Base-by-base conservation (phyloP, 345 rosid species). In the Salix caprea region DNA sequence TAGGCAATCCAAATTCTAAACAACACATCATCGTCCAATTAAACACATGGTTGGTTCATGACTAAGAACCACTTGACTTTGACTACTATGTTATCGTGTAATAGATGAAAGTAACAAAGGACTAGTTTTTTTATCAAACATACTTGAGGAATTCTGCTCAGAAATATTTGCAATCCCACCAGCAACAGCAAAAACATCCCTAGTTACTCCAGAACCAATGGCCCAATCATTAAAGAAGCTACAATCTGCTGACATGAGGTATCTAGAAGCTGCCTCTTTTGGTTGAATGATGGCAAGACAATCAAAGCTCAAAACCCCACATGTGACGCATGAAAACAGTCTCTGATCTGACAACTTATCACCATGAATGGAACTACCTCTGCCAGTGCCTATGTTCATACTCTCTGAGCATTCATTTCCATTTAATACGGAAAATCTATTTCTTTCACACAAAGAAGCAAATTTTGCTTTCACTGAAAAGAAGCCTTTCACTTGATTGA, bases 221-320 rank as follows among this genome's bases (percentile, higher is more conserved):
- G 79, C 83, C 97, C 99, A 89, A 80, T 96, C 97, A 77, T 90
- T 90, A 65, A 96, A 89, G 85, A 90, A 91, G 84, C 94, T 91
- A 82, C 97, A 92, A 83, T 94, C 98, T 44, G 95, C 97, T 52
- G 99, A 91, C 92, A 87, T 90, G 77, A 96, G 92, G 80, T 89
- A 90, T 84, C 90, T 85, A 48, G 97, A 90, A 21, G 97, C 91
- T 74, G 88, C 86, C 85, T 92, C 97, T 68, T 81, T 90, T 24
- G 99, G 99, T 84, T 89, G 94, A 82, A 94, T 70, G 64, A 96
- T 74, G 72, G 99, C 98, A 77, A 93, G 84, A 76, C 99, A 96
- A 78, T 89, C 90, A 83, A 91, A 94, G 83, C 92, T 82, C 86
- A 92, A 83, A 75, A 96, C 85, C 81, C 99, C 99, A 78, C 99